Percentiles rank a stretch among this genome's conserved stretches.
phyloP scores from a whole-genome alignment of 306 rosid genomes.

The Sphenostylis stenocarpa region DNA sequence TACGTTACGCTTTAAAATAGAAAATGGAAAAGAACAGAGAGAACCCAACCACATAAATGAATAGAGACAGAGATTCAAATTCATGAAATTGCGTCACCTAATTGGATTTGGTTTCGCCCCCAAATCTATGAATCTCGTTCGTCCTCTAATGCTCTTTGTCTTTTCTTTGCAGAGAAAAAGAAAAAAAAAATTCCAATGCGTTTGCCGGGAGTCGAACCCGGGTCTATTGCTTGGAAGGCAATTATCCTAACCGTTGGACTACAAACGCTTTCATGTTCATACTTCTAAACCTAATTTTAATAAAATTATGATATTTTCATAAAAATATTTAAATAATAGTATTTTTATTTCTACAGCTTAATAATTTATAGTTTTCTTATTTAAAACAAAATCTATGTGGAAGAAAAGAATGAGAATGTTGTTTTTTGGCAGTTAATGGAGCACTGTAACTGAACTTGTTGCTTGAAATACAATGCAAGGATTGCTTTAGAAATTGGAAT shows the following conservation, averaged over 20 bases:
- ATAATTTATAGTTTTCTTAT: background rate
- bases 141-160: background rate
- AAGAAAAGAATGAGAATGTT: background rate
- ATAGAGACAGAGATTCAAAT: background rate
- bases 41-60: conserved; percentile 2
- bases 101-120: background rate
- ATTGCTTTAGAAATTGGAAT: conserved; percentile 7
- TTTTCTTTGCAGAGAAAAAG: background rate
- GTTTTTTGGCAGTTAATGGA: background rate
- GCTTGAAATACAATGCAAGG: conserved; percentile 23
- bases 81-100: background rate
- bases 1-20: background rate
- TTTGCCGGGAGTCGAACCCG: conserved; percentile 58
- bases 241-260: conserved; percentile 56
- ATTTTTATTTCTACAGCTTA: background rate
- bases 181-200: background rate
- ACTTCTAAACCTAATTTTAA: no score
- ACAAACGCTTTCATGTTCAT: conserved; percentile 26
- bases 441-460: background rate
- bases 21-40: background rate
- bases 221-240: conserved; percentile 57
- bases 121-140: background rate
- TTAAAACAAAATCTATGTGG: background rate
- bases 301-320: no score
- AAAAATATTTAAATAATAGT: no score